Evolutionary conservation across 306 rosid species (phyloP).

Genomic region (Cicer bijugum): DNA sequence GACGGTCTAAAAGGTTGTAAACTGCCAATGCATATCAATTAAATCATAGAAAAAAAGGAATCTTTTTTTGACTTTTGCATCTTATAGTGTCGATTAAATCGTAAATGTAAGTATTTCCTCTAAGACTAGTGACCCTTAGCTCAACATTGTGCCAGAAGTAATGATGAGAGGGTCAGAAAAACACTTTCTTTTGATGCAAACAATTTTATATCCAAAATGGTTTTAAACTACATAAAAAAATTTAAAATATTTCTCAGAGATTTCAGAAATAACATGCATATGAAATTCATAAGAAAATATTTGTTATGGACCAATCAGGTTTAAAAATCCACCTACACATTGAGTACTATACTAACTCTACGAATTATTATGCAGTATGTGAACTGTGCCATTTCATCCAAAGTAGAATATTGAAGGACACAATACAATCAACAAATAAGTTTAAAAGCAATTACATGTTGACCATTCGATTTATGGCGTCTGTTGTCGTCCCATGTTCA

Average conservation of each 20-base stretch:
- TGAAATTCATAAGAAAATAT: neutral
- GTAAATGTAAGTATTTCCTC: neutral
- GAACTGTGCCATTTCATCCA: conserved; percentile 18
- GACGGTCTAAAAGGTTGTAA: too few species aligned
- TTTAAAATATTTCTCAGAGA: neutral
- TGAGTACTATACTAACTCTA: neutral
- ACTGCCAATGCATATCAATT: too few species aligned
- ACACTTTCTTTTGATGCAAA: too few species aligned
- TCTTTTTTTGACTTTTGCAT: neutral
- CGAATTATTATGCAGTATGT: conserved; percentile 1
- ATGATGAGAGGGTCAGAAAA: too few species aligned
- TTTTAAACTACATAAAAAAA: neutral
- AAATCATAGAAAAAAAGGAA: neutral
- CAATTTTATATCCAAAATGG: neutral
- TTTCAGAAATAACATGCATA: neutral
- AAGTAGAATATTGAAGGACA: conserved; percentile 5
- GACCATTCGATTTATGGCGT: conserved; percentile 73
- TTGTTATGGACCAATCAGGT: neutral
- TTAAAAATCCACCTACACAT: neutral
- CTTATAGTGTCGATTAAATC: neutral
- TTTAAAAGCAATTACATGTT: conserved; percentile 56
- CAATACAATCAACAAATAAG: conserved; percentile 13
- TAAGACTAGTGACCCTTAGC: neutral
- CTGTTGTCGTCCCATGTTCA: conserved; percentile 86
- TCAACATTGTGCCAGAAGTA: neutral